Evolutionary conservation across 768 basidiomycete genomes (phyloP).

Genomic region (Boletus fagicola): DNA sequence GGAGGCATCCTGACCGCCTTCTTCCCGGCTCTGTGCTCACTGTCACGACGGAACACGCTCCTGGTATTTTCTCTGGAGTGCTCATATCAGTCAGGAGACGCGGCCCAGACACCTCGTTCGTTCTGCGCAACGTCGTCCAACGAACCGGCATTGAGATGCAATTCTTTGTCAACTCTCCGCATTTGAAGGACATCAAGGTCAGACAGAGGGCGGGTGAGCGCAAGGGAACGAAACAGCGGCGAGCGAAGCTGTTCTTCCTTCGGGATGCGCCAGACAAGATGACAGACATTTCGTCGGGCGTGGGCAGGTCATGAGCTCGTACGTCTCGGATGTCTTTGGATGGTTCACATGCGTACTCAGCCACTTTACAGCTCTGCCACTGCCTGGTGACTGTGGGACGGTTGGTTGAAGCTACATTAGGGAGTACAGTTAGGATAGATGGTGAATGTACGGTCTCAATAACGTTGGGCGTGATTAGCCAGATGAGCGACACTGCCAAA

Average conservation of each 20-base stretch:
- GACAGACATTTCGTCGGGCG: slow-evolving; percentile 62
- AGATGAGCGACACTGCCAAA: slow-evolving; percentile 12
- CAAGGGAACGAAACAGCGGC: slow-evolving; percentile 55
- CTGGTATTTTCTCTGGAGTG: slow-evolving; percentile 85
- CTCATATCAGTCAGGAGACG: slow-evolving; percentile 79
- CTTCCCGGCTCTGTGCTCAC: slow-evolving; percentile 84
- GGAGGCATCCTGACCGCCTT: slow-evolving; percentile 64
- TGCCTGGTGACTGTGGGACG: not conserved
- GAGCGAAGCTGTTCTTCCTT: slow-evolving; percentile 81
- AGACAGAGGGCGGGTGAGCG: slow-evolving; percentile 55
- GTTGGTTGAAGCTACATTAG: not conserved
- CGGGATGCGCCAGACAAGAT: slow-evolving; percentile 83
- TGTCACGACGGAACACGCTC: slow-evolving; percentile 73
- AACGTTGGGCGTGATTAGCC: not conserved
- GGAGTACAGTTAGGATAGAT: slow-evolving; percentile 11
- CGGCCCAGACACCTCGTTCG: slow-evolving; percentile 85
- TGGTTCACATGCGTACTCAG: slow-evolving; percentile 3
- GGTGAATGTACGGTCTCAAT: not conserved
- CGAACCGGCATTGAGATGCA: slow-evolving; percentile 93
- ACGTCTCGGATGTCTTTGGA: slow-evolving; percentile 4
- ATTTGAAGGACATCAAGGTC: slow-evolving; percentile 84
- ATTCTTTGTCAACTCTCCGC: slow-evolving; percentile 82
- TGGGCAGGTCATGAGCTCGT: slow-evolving; percentile 28
- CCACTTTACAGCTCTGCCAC: slow-evolving; percentile 4
- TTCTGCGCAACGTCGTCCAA: slow-evolving; percentile 86